Base-by-base conservation (phyloP, 2,329 filamentous ascomycete genomes). In the Stachybotrys elegans region DNA sequence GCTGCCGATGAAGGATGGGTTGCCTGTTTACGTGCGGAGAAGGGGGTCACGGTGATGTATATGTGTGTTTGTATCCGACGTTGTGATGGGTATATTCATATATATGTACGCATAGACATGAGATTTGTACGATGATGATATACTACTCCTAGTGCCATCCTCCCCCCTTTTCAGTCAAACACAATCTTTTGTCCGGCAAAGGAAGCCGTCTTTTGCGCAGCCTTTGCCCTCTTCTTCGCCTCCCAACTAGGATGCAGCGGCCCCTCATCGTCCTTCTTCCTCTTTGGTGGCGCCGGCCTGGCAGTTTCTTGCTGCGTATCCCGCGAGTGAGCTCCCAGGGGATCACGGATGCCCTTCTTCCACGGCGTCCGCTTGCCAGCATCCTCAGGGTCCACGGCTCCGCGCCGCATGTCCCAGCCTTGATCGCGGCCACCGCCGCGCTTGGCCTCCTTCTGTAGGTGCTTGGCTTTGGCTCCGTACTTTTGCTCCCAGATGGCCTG, bases 401-500 rank as follows among this genome's bases (percentile, higher is more conserved):
- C 79, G 27, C 71, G 70, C 57, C 70, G 71, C 53, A 71, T 61
- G 53, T 84, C 80, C 80, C 80, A 84, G 1, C 76, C 77, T 9
- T 69, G 57, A 40, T 78, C 75, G 29, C 71, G 57, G 7, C 64
- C 59, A 11, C 56, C 49, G 46, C 57, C 53, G 17, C 42, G 44
- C 37, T 54, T 62, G 54, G 54, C 46, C 63, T 69, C 52, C 50
- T 64, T 61, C 46, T 72, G 70, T 35, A 82, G 61, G 56, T 90
- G 86, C 53, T 83, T 86, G 2, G 88, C 88, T 49, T 77, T 74
- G 13, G 75, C 71, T 40, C 86, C 86, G 60, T 76, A 92, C 59
- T 91, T 92, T 68, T 88, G 84, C 68, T 92, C 87, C 71, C 82
- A 86, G 46, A 93, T 85, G 20, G 82, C 79, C 58, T 87, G 85